A percentile compares a stretch with the other conserved stretches of the same genome.
These are phyloP conservation scores for Chenopodium quinoa DNA, from an alignment of 148 eudicot species.

Conservation along the genomic window DNA sequence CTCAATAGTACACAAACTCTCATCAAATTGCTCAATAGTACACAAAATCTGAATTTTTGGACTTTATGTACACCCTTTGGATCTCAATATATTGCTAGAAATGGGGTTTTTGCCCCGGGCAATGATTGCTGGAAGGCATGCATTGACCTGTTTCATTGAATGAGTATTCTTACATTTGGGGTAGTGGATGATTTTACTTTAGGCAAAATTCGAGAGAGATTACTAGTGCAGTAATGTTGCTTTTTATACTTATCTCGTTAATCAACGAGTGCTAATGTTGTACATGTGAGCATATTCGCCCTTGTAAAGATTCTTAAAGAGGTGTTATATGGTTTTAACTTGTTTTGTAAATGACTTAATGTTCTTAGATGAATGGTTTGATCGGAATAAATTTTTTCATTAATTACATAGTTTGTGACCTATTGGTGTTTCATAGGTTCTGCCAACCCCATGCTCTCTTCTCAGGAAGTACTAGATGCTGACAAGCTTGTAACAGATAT, in stretches of 20 bases:
- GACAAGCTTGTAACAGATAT: slow-evolving; percentile 56
- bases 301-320: neutral
- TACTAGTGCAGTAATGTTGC: too few relatives aligned
- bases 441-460: slow-evolving; percentile 82
- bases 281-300: neutral
- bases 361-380: neutral
- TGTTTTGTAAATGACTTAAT: neutral
- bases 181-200: neutral
- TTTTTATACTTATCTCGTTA: neutral
- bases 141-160: neutral
- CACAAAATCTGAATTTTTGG: neutral
- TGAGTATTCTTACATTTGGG: neutral
- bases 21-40: too few relatives aligned
- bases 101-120: neutral
- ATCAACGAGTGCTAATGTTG: neutral
- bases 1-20: too few relatives aligned
- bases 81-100: neutral
- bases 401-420: neutral
- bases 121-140: neutral
- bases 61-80: neutral
- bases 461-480: slow-evolving; percentile 63
- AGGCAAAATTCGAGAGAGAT: neutral
- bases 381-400: neutral
- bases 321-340: neutral
- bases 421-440: slow-evolving; percentile 43